Base-by-base conservation (phyloP, 2,329 filamentous ascomycete species). In the Nemania abortiva region DNA sequence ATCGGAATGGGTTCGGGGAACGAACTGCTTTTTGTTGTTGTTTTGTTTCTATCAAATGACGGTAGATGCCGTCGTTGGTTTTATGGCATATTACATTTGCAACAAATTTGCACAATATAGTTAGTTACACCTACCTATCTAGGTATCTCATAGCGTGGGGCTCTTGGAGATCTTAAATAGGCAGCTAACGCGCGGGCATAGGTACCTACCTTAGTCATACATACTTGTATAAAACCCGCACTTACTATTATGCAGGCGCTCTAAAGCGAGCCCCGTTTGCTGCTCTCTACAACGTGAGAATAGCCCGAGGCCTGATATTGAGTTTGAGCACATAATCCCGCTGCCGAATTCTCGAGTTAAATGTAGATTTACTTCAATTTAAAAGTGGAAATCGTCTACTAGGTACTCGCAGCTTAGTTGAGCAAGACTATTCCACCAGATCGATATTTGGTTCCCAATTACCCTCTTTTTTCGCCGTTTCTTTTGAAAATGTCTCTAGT, bases 331-430 rank as follows among this genome's bases (percentile, higher is more conserved):
- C 24, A 50, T 24, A 18, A 50, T 22, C 31, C 13, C 9, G n/a
- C 18, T 9, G 15, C 13, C n/a, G 7, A 50, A 42, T 18, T 62
- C 57, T 47, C 11, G 6, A 52, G 11, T 66, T 66, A 52, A 31
- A 27, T 39, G 49, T 61, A 53, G 20, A 61, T 53, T n/a, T 42
- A 42, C 47, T 34, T 34, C 31, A 34, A 53, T 13, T 42, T 27
- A n/a, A n/a, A 56, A 29, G 20, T 11, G 11, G 20, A 54, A 31
- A 49, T 47, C 31, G 39, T 27, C 31, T 24, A 52, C 34, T 9
- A 13, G 18, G 39, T n/a, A 31, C 42, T 42, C n/a, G 6, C 13
- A 27, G 27, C 34, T 29, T 34, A 42, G 7, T 15, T 20, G 55
- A 37, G 15, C 4, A 20, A 4, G 22, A 18, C 22, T 29, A 20